Percentiles rank a stretch among this genome's conserved stretches.
Evolutionary conservation across 1,284 basidiomycete genomes (phyloP).

Genomic region (Trichosporon faecale): DNA sequence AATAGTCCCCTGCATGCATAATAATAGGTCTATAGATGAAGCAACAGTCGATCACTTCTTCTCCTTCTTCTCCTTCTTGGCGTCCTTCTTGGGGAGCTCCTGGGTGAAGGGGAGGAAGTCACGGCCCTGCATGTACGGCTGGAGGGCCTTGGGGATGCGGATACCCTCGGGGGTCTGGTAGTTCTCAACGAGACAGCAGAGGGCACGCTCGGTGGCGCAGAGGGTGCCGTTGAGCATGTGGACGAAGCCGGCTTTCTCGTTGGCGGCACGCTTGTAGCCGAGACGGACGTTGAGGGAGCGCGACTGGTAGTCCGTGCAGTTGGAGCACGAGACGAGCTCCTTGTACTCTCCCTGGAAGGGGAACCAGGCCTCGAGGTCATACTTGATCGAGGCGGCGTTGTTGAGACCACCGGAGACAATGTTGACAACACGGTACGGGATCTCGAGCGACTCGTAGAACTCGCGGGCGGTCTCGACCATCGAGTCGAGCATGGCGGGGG

Average conservation of each 20-base stretch:
- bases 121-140: conserved; percentile 93
- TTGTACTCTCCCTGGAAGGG: conserved; percentile 96
- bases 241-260: conserved; percentile 83
- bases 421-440: conserved; percentile 89
- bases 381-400: conserved; percentile 94
- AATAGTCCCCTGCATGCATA: conserved; percentile 1
- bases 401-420: conserved; percentile 97
- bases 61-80: conserved; percentile 38
- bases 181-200: conserved; percentile 98
- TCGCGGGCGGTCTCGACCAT: conserved; percentile 88
- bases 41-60: neutral
- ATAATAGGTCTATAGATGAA: neutral
- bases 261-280: conserved; percentile 81
- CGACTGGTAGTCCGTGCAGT: conserved; percentile 92
- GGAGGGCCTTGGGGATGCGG: conserved; percentile 78
- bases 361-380: conserved; percentile 98
- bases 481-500: conserved; percentile 87
- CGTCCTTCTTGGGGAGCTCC: conserved; percentile 47
- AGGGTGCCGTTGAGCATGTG: conserved; percentile 98
- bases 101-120: conserved; percentile 78
- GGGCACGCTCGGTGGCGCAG: conserved; percentile 90
- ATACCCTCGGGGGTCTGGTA: conserved; percentile 95
- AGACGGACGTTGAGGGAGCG: conserved; percentile 84
- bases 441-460: conserved; percentile 90
- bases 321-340: conserved; percentile 87